Percentiles rank a stretch among this genome's conserved stretches.
Conservation (phyloP, 257 asterid genomes). For the Misopates orontium region DNA sequence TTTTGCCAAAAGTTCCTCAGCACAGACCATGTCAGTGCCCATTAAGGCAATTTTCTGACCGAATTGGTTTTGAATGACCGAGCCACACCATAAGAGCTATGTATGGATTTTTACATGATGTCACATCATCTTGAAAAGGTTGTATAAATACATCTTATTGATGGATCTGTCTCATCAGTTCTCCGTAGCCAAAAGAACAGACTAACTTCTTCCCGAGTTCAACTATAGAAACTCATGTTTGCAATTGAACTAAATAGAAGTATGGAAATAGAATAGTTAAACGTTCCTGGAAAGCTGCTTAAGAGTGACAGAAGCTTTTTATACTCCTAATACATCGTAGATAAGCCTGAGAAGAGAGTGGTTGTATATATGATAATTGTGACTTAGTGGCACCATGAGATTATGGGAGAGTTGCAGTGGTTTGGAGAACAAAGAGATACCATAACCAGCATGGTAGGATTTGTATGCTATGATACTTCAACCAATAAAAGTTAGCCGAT, state of each 20-base stretch:
- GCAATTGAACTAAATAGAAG: neutral
- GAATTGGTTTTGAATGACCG: too few species aligned
- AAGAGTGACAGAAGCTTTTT: neutral
- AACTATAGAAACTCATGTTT: neutral
- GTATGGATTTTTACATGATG: neutral
- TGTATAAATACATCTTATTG: constrained; percentile 1
- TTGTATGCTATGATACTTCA: too few species aligned
- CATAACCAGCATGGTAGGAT: neutral
- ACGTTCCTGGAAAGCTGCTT: neutral
- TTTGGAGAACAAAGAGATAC: neutral
- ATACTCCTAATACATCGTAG: neutral
- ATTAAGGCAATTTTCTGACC: too few species aligned
- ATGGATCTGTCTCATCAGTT: neutral
- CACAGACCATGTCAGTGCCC: too few species aligned
- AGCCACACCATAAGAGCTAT: too few species aligned
- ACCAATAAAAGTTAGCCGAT: too few species aligned
- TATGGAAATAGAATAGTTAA: neutral
- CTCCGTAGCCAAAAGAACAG: constrained; percentile 12
- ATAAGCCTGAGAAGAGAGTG: too few species aligned
- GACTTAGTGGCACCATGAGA: neutral
- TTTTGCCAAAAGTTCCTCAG: too few species aligned
- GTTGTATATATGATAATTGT: neutral
- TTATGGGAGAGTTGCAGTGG: neutral
- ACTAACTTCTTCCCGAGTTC: neutral
- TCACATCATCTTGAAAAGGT: neutral